phyloP scores from a whole-genome alignment of 2,329 filamentous ascomycete species.

The Eurotiales sp. region DNA sequence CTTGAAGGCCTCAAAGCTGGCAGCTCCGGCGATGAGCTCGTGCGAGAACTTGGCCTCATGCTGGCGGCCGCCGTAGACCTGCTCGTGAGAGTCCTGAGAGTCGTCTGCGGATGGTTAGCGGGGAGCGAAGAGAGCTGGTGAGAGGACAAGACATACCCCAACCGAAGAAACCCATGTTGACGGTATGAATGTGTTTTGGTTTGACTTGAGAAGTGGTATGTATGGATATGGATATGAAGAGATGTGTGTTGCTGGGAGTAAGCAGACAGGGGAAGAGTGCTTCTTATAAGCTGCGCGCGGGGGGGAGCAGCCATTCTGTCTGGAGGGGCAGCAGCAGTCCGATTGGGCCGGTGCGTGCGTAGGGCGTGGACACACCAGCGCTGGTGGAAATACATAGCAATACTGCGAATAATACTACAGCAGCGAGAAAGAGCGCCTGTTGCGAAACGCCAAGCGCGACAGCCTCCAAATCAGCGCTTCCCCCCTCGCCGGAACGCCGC shows the following conservation, averaged over 20 bases:
- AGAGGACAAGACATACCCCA: slow-evolving; percentile 9
- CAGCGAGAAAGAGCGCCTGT: not conserved
- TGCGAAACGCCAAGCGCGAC: not conserved
- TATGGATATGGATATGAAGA: too few relatives aligned
- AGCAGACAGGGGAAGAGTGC: not conserved
- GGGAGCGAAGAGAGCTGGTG: too few relatives aligned
- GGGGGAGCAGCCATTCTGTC: too few relatives aligned
- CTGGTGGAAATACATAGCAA: too few relatives aligned
- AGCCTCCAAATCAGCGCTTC: not conserved
- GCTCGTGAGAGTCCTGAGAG: slow-evolving; percentile 51
- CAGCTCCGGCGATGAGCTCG: slow-evolving; percentile 71
- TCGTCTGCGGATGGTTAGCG: slow-evolving; percentile 38
- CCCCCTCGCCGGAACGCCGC: not conserved
- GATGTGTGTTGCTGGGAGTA: not conserved
- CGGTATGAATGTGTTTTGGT: not conserved
- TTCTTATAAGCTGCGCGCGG: slow-evolving; percentile 10
- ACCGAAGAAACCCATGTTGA: slow-evolving; percentile 15
- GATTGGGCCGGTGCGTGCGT: too few relatives aligned
- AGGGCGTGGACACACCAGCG: too few relatives aligned
- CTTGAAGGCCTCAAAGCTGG: slow-evolving; percentile 77
- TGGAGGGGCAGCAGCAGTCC: too few relatives aligned
- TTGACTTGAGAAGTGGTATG: not conserved
- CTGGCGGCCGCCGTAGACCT: slow-evolving; percentile 48
- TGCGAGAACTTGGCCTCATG: slow-evolving; percentile 66
- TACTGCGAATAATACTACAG: not conserved